A percentile compares a stretch with the other conserved stretches of the same genome.
Conservation (phyloP, 78 protist genomes). For the Creolimax fragrantissima region DNA sequence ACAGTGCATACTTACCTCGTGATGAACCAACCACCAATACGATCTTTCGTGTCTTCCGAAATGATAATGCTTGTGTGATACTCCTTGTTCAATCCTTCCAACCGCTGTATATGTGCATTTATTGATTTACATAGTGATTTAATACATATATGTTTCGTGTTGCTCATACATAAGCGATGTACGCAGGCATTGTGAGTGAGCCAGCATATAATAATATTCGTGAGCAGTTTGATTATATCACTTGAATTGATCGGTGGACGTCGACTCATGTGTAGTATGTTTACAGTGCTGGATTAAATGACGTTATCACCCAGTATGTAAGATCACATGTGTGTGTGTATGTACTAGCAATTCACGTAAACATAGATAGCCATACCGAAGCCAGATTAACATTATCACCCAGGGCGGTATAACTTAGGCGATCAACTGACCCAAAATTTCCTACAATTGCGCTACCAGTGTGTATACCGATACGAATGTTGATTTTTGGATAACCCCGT, state of each 20-base stretch:
- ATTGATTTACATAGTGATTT: too few species aligned
- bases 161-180: too few species aligned
- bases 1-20: too few species aligned
- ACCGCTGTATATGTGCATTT: conserved; percentile 12
- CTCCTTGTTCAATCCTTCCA: conserved; percentile 23
- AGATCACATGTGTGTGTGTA: background rate
- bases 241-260: too few species aligned
- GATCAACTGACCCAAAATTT: conserved; percentile 14
- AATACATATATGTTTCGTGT: too few species aligned
- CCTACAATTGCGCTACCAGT: conserved; percentile 17
- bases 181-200: too few species aligned
- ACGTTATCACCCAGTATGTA: too few species aligned
- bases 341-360: background rate
- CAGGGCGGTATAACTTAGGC: conserved; percentile 25
- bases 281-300: too few species aligned
- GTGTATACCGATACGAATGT: conserved; percentile 9
- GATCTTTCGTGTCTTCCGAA: background rate
- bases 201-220: too few species aligned
- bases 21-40: background rate
- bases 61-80: conserved; percentile 10
- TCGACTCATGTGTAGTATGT: too few species aligned
- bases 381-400: conserved; percentile 28
- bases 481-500: background rate
- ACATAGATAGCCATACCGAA: background rate
- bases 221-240: too few species aligned